Percentiles rank a stretch among this genome's conserved stretches.
phyloP scores from a whole-genome alignment of 768 basidiomycete genomes.

The Suillus fuscotomentosus region DNA sequence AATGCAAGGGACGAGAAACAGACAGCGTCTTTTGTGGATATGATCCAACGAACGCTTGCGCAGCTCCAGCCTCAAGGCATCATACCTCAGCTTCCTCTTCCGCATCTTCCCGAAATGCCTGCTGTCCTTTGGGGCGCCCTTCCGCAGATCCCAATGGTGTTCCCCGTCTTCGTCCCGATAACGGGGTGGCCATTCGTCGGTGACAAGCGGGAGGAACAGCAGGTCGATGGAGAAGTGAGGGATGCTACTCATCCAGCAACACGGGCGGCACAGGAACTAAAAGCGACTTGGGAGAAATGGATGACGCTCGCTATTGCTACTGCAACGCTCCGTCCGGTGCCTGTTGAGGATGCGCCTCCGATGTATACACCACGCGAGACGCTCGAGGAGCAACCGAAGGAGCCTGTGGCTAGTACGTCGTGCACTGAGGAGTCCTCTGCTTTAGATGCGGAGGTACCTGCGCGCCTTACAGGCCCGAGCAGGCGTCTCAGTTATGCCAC shows the following conservation, averaged over 20 bases:
- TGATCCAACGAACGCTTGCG: slow-evolving; percentile 74
- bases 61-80: slow-evolving; percentile 56
- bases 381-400: slow-evolving; percentile 20
- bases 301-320: slow-evolving; percentile 52
- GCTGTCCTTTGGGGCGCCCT: slow-evolving; percentile 59
- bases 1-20: slow-evolving; percentile 33
- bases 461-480: slow-evolving; percentile 33
- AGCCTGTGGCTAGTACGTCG: slow-evolving; percentile 6
- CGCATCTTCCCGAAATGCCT: slow-evolving; percentile 68
- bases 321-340: slow-evolving; percentile 41
- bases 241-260: slow-evolving; percentile 36
- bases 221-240: slow-evolving; percentile 28
- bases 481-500: slow-evolving; percentile 47
- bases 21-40: slow-evolving; percentile 56
- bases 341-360: slow-evolving; percentile 61
- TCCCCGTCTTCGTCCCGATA: slow-evolving; percentile 74
- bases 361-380: slow-evolving; percentile 67
- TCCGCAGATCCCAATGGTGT: slow-evolving; percentile 72
- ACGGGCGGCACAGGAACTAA: slow-evolving; percentile 60
- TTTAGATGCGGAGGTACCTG: slow-evolving; percentile 12
- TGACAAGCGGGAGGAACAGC: slow-evolving; percentile 39
- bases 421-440: slow-evolving; percentile 4
- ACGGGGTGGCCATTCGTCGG: slow-evolving; percentile 66
- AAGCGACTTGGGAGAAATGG: slow-evolving; percentile 77
- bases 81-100: slow-evolving; percentile 49